Conservation (phyloP, 2,329 filamentous ascomycete species). For the Monascus ruber region DNA sequence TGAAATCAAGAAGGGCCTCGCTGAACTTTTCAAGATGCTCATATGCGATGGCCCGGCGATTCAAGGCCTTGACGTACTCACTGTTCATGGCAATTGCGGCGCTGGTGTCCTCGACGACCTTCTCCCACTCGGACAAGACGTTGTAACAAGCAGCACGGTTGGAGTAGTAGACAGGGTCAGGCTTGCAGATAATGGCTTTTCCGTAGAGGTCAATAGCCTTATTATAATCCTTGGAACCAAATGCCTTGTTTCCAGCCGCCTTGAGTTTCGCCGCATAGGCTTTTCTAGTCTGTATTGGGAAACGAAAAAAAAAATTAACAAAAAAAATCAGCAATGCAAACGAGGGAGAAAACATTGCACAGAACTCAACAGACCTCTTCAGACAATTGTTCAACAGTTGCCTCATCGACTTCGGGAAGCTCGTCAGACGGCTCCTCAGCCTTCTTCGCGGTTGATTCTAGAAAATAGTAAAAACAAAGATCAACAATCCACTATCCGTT, state of each 20-base stretch:
- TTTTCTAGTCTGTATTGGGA: constrained; percentile 54
- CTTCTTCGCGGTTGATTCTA: constrained; percentile 33
- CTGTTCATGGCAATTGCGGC: constrained; percentile 87
- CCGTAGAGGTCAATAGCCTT: constrained; percentile 90
- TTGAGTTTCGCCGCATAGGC: constrained; percentile 86
- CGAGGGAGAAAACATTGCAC: not conserved
- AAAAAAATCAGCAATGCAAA: constrained; percentile 2
- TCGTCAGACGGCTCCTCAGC: constrained; percentile 49
- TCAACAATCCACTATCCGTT: constrained; percentile 17
- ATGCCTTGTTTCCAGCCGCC: constrained; percentile 90
- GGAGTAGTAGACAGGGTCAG: constrained; percentile 96
- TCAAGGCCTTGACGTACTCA: constrained; percentile 95
- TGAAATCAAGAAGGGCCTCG: constrained; percentile 93
- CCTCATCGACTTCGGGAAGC: constrained; percentile 52
- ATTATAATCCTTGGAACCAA: constrained; percentile 86
- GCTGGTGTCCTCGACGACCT: constrained; percentile 93
- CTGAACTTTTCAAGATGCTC: constrained; percentile 85
- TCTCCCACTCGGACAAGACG: constrained; percentile 82
- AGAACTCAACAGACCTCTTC: constrained; percentile 30
- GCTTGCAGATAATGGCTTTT: constrained; percentile 91
- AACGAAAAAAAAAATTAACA: constrained; percentile 3
- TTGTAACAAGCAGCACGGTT: constrained; percentile 98
- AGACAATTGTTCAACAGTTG: constrained; percentile 35
- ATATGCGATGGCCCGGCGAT: constrained; percentile 91
- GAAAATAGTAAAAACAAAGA: constrained; percentile 5